These are phyloP conservation scores for Paradendryphiella salina DNA, from an alignment of 2,329 filamentous ascomycete species.

Conservation along the genomic window DNA sequence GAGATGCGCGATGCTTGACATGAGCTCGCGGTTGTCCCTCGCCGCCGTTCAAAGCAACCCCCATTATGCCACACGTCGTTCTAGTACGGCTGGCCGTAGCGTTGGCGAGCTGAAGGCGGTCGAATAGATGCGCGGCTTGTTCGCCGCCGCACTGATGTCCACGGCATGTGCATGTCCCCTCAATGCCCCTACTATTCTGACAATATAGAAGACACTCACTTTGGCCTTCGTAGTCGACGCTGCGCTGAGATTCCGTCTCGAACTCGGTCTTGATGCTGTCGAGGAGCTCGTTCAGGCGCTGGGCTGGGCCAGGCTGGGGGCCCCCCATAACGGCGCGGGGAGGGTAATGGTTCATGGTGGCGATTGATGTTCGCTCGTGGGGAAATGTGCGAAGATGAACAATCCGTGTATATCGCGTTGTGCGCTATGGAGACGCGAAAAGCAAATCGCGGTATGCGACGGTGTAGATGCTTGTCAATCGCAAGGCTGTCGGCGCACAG, in stretches of 20 bases:
- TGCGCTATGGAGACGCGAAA: conserved; percentile 13
- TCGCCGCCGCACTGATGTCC: not conserved
- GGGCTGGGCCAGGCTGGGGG: conserved; percentile 60
- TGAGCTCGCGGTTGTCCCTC: too few species aligned
- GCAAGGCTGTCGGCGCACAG: conserved; percentile 30
- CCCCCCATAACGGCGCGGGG: conserved; percentile 76
- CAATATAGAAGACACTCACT: conserved; percentile 64
- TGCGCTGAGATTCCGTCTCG: conserved; percentile 77
- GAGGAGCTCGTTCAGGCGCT: conserved; percentile 85
- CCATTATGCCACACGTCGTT: too few species aligned
- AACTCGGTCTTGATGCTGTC: conserved; percentile 91
- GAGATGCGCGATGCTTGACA: too few species aligned
- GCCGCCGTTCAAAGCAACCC: too few species aligned
- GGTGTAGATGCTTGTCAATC: conserved; percentile 16
- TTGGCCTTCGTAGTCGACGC: conserved; percentile 88
- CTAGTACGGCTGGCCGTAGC: too few species aligned
- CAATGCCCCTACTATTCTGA: not conserved
- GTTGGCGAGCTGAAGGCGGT: not conserved
- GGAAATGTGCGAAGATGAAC: not conserved
- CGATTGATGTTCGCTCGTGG: conserved; percentile 3
- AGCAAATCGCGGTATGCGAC: conserved; percentile 21
- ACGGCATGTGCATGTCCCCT: not conserved
- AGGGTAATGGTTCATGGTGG: conserved; percentile 71
- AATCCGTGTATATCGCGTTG: conserved; percentile 2
- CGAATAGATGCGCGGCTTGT: not conserved